phyloP scores from a whole-genome alignment of 164 flowering plant species.

The Umbilicus rupestris region DNA sequence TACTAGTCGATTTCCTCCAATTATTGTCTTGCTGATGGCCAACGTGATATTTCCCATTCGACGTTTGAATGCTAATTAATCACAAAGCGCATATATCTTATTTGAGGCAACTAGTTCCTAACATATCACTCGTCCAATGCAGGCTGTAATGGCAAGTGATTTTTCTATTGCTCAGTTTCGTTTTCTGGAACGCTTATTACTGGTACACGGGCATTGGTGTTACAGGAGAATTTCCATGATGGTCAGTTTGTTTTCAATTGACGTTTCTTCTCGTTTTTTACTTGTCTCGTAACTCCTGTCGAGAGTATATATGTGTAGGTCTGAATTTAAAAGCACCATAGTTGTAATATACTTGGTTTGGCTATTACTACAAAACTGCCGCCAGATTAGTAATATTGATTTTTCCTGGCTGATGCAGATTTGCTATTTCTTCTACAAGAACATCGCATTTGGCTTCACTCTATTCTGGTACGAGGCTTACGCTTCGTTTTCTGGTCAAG shows the following conservation, averaged over 20 bases:
- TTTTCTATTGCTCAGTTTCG: constrained; percentile 76
- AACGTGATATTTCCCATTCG: not conserved
- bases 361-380: not conserved
- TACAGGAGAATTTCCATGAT: constrained; percentile 73
- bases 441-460: constrained; percentile 71
- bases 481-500: constrained; percentile 79
- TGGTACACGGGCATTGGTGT: constrained; percentile 95
- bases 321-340: not conserved
- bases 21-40: not conserved
- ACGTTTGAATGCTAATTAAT: not conserved
- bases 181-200: constrained; percentile 61
- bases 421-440: constrained; percentile 90
- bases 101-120: not conserved
- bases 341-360: not conserved
- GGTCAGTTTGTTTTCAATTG: constrained; percentile 31
- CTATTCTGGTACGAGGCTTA: constrained; percentile 69
- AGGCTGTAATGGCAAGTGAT: constrained; percentile 87
- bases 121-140: constrained; percentile 10
- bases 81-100: not conserved
- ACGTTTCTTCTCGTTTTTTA: not conserved
- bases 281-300: not conserved
- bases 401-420: constrained; percentile 38
- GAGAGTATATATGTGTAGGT: not conserved
- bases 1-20: too few relatives aligned
- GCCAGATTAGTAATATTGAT: not conserved